These are phyloP conservation scores for Wickerhamomyces mucosus DNA, from an alignment of 805 yeast species.

Conservation along the genomic window DNA sequence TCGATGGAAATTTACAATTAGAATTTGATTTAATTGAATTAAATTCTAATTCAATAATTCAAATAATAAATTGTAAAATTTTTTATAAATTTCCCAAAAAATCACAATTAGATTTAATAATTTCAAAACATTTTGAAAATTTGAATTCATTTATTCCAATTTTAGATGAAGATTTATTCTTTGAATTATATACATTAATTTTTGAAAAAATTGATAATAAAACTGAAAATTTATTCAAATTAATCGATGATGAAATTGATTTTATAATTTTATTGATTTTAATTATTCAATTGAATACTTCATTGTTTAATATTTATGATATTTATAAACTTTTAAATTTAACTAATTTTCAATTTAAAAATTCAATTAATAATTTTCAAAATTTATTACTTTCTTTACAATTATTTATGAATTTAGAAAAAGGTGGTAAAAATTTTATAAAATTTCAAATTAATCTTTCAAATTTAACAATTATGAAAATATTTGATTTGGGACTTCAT, in stretches of 20 bases:
- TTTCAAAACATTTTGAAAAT: slow-evolving; percentile 19
- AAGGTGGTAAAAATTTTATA: slow-evolving; percentile 13
- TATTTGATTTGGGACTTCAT: slow-evolving; percentile 20
- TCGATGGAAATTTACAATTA: no score
- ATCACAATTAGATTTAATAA: slow-evolving; percentile 17
- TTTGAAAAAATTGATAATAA: slow-evolving; percentile 12
- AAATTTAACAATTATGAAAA: slow-evolving; percentile 12
- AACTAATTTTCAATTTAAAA: slow-evolving; percentile 10
- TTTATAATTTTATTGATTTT: slow-evolving; percentile 30
- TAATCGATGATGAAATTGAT: not conserved
- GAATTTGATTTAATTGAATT: not conserved
- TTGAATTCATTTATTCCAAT: slow-evolving; percentile 18
- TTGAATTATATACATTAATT: slow-evolving; percentile 12
- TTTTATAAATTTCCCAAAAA: slow-evolving; percentile 19
- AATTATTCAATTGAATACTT: slow-evolving; percentile 20
- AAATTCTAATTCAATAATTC: not conserved
- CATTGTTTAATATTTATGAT: slow-evolving; percentile 20
- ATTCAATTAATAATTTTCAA: slow-evolving; percentile 16
- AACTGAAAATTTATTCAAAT: slow-evolving; percentile 8
- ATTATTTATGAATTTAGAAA: slow-evolving; percentile 16
- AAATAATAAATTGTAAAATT: slow-evolving; percentile 6
- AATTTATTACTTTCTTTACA: slow-evolving; percentile 14
- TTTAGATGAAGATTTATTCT: slow-evolving; percentile 17
- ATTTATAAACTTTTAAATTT: slow-evolving; percentile 16
- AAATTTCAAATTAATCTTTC: slow-evolving; percentile 16